phyloP scores from a whole-genome alignment of 495 filamentous ascomycete species.

The Tetracladium marchalianum region DNA sequence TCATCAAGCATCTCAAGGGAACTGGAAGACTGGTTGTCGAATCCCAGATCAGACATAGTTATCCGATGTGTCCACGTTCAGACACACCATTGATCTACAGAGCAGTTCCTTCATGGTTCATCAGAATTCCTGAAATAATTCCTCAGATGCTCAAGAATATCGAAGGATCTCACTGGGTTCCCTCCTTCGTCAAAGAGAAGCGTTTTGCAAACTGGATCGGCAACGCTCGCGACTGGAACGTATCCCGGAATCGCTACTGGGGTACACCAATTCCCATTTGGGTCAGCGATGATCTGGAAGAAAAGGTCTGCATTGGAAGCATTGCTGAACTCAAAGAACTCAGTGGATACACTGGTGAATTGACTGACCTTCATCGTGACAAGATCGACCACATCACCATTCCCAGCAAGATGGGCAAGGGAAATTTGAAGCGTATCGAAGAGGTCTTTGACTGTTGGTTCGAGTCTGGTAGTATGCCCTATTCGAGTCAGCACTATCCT shows the following conservation, averaged over 20 bases:
- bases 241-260: conserved; percentile 94
- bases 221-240: conserved; percentile 96
- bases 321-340: conserved; percentile 77
- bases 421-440: conserved; percentile 65
- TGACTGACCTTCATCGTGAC: conserved; percentile 89
- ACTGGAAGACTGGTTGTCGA: conserved; percentile 77
- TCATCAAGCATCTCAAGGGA: conserved; percentile 83
- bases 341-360: conserved; percentile 73
- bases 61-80: conserved; percentile 92
- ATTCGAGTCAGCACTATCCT: conserved; percentile 85
- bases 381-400: conserved; percentile 96
- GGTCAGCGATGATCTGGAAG: conserved; percentile 80
- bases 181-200: conserved; percentile 82
- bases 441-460: conserved; percentile 98
- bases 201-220: conserved; percentile 77
- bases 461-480: conserved; percentile 89
- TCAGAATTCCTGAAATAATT: conserved; percentile 76
- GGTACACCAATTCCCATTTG: conserved; percentile 91
- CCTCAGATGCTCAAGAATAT: conserved; percentile 87
- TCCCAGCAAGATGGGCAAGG: conserved; percentile 84
- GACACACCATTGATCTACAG: conserved; percentile 93
- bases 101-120: conserved; percentile 92
- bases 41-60: conserved; percentile 85
- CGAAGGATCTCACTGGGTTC: conserved; percentile 89
- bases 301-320: conserved; percentile 81